These are phyloP conservation scores for Vicia sativa DNA, from an alignment of 306 rosid species.

Conservation along the genomic window DNA sequence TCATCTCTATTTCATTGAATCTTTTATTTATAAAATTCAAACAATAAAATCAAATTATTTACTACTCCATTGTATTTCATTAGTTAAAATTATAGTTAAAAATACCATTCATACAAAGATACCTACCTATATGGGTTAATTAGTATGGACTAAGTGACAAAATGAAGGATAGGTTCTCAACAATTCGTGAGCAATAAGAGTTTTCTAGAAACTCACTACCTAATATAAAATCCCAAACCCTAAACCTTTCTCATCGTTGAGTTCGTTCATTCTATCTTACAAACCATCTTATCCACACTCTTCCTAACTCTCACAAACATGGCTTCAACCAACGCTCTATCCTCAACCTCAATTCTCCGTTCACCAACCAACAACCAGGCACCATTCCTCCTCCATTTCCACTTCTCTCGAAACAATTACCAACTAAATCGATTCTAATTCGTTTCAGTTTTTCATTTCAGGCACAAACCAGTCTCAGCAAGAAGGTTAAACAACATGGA, in stretches of 20 bases:
- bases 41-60: no score
- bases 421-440: background rate
- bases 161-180: background rate
- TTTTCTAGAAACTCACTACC: background rate
- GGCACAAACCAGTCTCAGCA: conserved; percentile 48
- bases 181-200: background rate
- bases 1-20: no score
- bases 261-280: background rate
- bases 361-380: conserved; percentile 39
- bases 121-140: no score
- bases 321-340: conserved; percentile 65
- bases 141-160: background rate
- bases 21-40: no score
- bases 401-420: background rate
- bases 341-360: conserved; percentile 41
- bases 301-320: conserved; percentile 40
- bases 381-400: background rate
- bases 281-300: conserved; percentile 51
- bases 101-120: no score
- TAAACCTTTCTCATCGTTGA: conserved; percentile 26
- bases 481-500: conserved; percentile 49
- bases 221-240: conserved; percentile 44
- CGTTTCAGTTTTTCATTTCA: background rate
- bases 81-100: no score
- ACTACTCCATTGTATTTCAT: no score